Percentiles rank a stretch among this genome's conserved stretches.
Conservation (phyloP, 2,329 filamentous ascomycete genomes). For the Aspergillus viridinutans region DNA sequence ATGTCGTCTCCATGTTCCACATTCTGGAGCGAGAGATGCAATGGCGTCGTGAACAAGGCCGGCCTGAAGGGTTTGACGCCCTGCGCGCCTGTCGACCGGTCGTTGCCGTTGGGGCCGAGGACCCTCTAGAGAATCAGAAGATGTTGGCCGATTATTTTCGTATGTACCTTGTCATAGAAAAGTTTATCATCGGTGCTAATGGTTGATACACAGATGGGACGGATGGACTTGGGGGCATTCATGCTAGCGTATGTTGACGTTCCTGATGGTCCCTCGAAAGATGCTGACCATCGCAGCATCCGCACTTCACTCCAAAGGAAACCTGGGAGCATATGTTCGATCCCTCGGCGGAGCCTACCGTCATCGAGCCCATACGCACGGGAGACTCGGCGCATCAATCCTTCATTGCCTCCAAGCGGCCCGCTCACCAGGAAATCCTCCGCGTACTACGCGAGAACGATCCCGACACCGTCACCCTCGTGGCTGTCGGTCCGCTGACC, state of each 20-base stretch:
- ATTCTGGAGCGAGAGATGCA: slow-evolving; percentile 82
- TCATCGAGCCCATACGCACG: slow-evolving; percentile 45
- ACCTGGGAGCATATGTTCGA: slow-evolving; percentile 69
- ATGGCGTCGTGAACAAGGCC: slow-evolving; percentile 71
- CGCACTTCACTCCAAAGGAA: slow-evolving; percentile 69
- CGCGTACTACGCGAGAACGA: slow-evolving; percentile 77
- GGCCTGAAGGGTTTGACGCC: slow-evolving; percentile 65
- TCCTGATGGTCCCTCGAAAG: slow-evolving; percentile 10
- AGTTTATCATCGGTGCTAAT: background rate
- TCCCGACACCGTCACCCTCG: slow-evolving; percentile 78
- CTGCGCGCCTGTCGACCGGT: slow-evolving; percentile 72
- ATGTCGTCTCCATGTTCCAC: slow-evolving; percentile 86
- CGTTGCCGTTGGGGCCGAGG: slow-evolving; percentile 80
- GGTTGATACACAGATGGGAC: slow-evolving; percentile 55
- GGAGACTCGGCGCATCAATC: slow-evolving; percentile 42
- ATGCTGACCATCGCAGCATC: slow-evolving; percentile 48
- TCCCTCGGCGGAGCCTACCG: slow-evolving; percentile 36
- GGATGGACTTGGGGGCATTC: slow-evolving; percentile 74
- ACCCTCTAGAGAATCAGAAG: slow-evolving; percentile 77
- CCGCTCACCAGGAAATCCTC: slow-evolving; percentile 84
- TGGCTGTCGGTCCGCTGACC: slow-evolving; percentile 87
- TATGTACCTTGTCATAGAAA: slow-evolving; percentile 42
- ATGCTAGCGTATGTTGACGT: slow-evolving; percentile 43
- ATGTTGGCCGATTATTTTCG: slow-evolving; percentile 85
- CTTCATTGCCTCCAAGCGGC: slow-evolving; percentile 71